Conservation (phyloP, 768 basidiomycete genomes). For the Phylloporus sp. region DNA sequence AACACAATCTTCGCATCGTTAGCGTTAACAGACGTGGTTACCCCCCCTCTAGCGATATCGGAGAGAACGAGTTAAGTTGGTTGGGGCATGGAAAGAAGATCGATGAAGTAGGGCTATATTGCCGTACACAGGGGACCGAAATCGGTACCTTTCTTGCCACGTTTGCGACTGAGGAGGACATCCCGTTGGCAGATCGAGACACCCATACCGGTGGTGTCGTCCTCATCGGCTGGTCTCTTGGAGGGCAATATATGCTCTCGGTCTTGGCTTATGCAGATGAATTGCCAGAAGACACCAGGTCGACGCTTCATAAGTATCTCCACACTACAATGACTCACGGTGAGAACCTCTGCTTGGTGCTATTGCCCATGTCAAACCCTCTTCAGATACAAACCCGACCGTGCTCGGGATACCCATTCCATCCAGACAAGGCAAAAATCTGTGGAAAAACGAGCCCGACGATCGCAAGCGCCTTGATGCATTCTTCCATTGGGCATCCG, state of each 20-base stretch:
- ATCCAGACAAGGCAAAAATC: not conserved
- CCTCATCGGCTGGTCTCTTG: slow-evolving; percentile 21
- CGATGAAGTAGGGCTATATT: slow-evolving; percentile 11
- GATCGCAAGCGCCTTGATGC: slow-evolving; percentile 11
- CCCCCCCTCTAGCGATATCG: slow-evolving; percentile 20
- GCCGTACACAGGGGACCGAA: slow-evolving; percentile 15
- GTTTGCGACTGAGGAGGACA: slow-evolving; percentile 11
- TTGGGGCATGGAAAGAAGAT: slow-evolving; percentile 16
- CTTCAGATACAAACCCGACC: slow-evolving; percentile 1
- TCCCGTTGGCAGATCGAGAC: slow-evolving; percentile 9
- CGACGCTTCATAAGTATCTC: slow-evolving; percentile 13
- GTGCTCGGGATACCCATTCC: slow-evolving; percentile 9
- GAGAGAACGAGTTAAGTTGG: slow-evolving; percentile 6
- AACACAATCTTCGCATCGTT: slow-evolving; percentile 22
- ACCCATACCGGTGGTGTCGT: slow-evolving; percentile 8
- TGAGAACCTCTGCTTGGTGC: not conserved
- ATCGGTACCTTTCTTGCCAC: slow-evolving; percentile 14
- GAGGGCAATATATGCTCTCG: slow-evolving; percentile 7
- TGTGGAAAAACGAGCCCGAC: slow-evolving; percentile 1
- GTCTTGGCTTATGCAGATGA: slow-evolving; percentile 16
- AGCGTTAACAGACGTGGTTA: slow-evolving; percentile 26
- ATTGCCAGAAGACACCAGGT: slow-evolving; percentile 1
- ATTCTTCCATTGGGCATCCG: slow-evolving; percentile 16
- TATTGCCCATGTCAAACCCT: not conserved
- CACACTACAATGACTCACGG: slow-evolving; percentile 17